phyloP scores from a whole-genome alignment of 2,329 filamentous ascomycete genomes.

The Corinectria fuckeliana region DNA sequence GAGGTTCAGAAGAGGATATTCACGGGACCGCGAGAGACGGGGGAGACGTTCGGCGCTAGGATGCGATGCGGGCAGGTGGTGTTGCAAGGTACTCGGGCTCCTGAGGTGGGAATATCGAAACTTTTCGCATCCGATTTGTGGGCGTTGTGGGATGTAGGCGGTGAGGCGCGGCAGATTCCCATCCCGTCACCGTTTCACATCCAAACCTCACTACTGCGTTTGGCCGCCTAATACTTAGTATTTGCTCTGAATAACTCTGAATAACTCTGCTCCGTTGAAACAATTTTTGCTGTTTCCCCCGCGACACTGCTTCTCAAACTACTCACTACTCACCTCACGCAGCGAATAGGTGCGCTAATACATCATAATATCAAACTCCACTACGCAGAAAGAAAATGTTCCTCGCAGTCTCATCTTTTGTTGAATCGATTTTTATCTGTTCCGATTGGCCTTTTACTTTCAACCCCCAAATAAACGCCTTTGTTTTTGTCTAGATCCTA shows the following conservation, averaged over 20 bases:
- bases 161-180: slow-evolving; percentile 46
- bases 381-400: not conserved
- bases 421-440: not conserved
- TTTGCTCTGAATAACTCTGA: too few species aligned
- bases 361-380: not conserved
- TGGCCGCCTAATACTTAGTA: too few species aligned
- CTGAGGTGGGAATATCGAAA: slow-evolving; percentile 50
- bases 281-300: too few species aligned
- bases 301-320: not conserved
- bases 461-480: slow-evolving; percentile 7
- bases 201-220: slow-evolving; percentile 1
- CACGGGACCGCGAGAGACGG: slow-evolving; percentile 33
- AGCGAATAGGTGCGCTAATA: not conserved
- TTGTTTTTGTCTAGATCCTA: slow-evolving; percentile 18
- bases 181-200: slow-evolving; percentile 3
- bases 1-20: slow-evolving; percentile 32
- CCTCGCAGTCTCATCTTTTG: not conserved
- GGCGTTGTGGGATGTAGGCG: slow-evolving; percentile 52
- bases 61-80: slow-evolving; percentile 37
- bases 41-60: slow-evolving; percentile 35
- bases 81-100: slow-evolving; percentile 38
- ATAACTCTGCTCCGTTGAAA: too few species aligned
- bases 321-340: not conserved
- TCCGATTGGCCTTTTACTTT: not conserved
- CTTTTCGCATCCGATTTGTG: slow-evolving; percentile 53